Percentiles rank a stretch among this genome's conserved stretches.
Conservation (phyloP, 371 early-diverging fungal genomes). For the Dichotomocladium elegans region DNA sequence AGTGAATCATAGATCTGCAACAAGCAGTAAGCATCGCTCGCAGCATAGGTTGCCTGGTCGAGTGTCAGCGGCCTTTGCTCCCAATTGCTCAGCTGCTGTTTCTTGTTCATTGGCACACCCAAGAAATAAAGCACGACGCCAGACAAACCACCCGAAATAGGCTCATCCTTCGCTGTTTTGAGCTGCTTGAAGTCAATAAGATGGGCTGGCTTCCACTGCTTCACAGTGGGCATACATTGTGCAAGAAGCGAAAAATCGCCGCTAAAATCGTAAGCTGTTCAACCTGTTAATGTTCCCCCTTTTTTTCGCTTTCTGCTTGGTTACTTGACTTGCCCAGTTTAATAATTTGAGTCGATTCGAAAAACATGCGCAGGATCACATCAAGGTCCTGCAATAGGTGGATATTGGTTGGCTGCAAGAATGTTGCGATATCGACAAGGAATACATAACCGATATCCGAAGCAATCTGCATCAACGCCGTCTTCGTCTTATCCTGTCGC, state of each 20-base stretch:
- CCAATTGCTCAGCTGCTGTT: conserved; percentile 51
- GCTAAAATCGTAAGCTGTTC: conserved; percentile 36
- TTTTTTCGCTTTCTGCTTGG: conserved; percentile 1
- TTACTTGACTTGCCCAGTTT: conserved; percentile 36
- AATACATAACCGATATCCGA: conserved; percentile 28
- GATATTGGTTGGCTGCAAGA: conserved; percentile 17
- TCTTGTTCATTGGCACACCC: conserved; percentile 30
- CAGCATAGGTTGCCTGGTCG: conserved; percentile 36
- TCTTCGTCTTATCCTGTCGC: conserved; percentile 9
- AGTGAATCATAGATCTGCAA: conserved; percentile 25
- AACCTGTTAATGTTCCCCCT: not conserved
- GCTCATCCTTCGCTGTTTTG: conserved; percentile 1
- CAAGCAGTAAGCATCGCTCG: conserved; percentile 35
- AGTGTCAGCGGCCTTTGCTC: conserved; percentile 38
- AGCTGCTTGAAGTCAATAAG: conserved; percentile 29
- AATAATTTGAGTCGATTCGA: conserved; percentile 19
- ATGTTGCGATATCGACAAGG: conserved; percentile 33
- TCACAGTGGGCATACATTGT: conserved; percentile 28
- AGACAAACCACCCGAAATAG: conserved; percentile 27
- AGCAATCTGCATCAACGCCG: conserved; percentile 45
- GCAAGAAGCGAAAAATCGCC: conserved; percentile 35
- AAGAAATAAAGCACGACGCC: conserved; percentile 30
- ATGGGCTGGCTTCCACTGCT: conserved; percentile 13
- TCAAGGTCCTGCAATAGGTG: conserved; percentile 16
- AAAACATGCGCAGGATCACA: conserved; percentile 19